Conservation (phyloP, 257 asterid genomes). For the Rhazya stricta region DNA sequence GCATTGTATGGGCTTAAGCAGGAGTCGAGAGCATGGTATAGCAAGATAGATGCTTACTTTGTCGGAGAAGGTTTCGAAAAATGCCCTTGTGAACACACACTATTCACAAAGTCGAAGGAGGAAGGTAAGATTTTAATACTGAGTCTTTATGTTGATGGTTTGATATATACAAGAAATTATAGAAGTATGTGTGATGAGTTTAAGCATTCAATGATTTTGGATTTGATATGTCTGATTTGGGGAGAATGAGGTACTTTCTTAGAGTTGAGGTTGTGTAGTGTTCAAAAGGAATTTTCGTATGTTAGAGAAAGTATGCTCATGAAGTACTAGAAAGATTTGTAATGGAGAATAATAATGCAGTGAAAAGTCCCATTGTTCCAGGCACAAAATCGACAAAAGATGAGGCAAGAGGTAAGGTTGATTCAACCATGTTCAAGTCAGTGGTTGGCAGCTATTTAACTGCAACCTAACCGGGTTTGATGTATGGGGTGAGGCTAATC, state of each 20-base stretch:
- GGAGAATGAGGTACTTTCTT: conserved; percentile 2
- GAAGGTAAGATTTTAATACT: not conserved
- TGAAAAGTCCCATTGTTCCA: not conserved
- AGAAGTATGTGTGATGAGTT: not conserved
- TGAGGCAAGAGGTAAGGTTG: not conserved
- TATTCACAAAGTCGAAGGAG: not conserved
- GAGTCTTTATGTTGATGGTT: conserved; percentile 6
- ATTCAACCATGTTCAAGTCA: not conserved
- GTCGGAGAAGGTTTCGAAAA: not conserved
- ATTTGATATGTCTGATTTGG: conserved; percentile 7
- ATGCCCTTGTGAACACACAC: not conserved
- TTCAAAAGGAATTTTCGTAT: not conserved
- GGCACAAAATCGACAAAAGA: not conserved
- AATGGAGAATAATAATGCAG: not conserved
- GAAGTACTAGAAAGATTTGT: not conserved
- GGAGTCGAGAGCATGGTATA: too few species aligned
- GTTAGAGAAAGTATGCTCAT: not conserved
- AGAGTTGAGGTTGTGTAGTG: not conserved
- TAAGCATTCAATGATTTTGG: not conserved
- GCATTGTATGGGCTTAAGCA: too few species aligned
- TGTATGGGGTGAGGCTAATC: not conserved
- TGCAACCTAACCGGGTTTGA: not conserved
- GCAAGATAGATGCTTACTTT: not conserved
- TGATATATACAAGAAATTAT: not conserved
- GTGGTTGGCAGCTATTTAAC: not conserved